phyloP scores from a whole-genome alignment of 176 grass and related monocot species.

The Oryza rufipogon region DNA sequence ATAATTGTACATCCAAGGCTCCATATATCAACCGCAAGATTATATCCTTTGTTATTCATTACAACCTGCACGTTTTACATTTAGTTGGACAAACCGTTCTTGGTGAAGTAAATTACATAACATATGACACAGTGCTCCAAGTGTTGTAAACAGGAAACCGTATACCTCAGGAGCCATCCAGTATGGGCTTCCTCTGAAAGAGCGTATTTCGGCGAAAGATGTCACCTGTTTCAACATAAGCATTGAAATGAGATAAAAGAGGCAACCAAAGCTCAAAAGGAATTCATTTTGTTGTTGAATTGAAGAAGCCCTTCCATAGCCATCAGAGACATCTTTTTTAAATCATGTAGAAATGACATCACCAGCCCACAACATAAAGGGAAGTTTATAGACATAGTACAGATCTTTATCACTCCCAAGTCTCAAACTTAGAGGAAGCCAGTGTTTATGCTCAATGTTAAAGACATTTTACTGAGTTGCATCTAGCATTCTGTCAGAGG shows the following conservation, averaged over 20 bases:
- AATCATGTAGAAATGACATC: neutral
- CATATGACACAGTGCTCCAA: neutral
- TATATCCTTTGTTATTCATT: conserved; percentile 65
- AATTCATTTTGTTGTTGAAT: neutral
- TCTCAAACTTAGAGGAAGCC: neutral
- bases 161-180: conserved; percentile 82
- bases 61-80: conserved; percentile 50
- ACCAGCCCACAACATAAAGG: neutral
- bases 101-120: conserved; percentile 16
- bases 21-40: conserved; percentile 66
- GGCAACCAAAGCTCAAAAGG: neutral
- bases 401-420: neutral
- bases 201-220: conserved; percentile 55
- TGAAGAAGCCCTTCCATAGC: neutral
- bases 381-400: conserved; percentile 2
- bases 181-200: conserved; percentile 65
- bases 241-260: conserved; percentile 16
- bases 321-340: conserved; percentile 6
- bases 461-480: neutral
- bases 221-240: conserved; percentile 51
- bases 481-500: neutral
- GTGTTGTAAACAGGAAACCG: neutral
- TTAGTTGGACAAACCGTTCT: conserved; percentile 18
- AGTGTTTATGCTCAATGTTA: conserved; percentile 19
- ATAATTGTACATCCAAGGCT: conserved; percentile 78